A percentile compares a stretch with the other conserved stretches of the same genome.
Evolutionary conservation across 2,329 filamentous ascomycete genomes (phyloP).

Genomic region (Colletotrichum nymphaeae): DNA sequence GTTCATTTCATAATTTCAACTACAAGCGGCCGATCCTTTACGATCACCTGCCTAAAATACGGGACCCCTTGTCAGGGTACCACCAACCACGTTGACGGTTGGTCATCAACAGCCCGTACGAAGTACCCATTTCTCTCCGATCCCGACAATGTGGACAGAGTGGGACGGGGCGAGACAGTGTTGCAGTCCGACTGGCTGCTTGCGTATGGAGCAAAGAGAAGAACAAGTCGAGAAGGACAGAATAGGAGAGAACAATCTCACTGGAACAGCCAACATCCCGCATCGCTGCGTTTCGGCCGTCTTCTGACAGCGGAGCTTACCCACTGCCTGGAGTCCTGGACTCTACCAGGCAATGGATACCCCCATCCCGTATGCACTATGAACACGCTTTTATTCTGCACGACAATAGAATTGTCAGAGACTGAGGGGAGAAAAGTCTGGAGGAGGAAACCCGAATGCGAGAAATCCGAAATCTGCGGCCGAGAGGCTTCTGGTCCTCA

Average conservation of each 20-base stretch:
- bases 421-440: neutral
- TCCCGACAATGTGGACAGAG: constrained; percentile 34
- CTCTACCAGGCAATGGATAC: neutral
- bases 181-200: constrained; percentile 32
- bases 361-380: neutral
- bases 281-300: neutral
- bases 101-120: constrained; percentile 15
- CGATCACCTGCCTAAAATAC: constrained; percentile 32
- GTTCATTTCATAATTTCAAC: constrained; percentile 20
- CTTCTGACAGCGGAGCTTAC: constrained; percentile 3
- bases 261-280: neutral
- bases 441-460: neutral
- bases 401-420: neutral
- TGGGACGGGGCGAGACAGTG: constrained; percentile 20
- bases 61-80: constrained; percentile 16
- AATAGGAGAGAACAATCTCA: neutral
- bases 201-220: constrained; percentile 1
- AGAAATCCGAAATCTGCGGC: neutral
- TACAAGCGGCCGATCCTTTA: constrained; percentile 16
- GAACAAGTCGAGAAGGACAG: constrained; percentile 16
- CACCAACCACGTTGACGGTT: constrained; percentile 30
- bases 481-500: constrained; percentile 1
- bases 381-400: neutral
- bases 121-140: constrained; percentile 19
- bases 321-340: neutral